These are phyloP conservation scores for Choanephora cucurbitarum DNA, from an alignment of 371 early-diverging fungal genomes.

Conservation along the genomic window DNA sequence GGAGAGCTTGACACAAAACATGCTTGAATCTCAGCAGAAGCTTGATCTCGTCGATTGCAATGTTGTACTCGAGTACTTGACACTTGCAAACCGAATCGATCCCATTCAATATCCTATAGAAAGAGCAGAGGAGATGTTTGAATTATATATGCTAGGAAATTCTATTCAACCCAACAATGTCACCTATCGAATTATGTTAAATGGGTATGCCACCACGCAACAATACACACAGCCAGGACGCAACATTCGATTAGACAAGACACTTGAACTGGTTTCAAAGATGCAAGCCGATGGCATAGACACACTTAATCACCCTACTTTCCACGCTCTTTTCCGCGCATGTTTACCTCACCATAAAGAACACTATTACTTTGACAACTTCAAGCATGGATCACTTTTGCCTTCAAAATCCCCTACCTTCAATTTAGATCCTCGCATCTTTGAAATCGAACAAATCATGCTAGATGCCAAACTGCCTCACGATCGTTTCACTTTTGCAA, in stretches of 20 bases:
- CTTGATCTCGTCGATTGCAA: slow-evolving; percentile 25
- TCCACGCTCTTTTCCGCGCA: slow-evolving; percentile 41
- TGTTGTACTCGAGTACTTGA: slow-evolving; percentile 34
- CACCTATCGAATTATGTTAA: slow-evolving; percentile 31
- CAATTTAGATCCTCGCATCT: slow-evolving; percentile 39
- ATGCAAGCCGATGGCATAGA: slow-evolving; percentile 33
- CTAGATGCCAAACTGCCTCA: slow-evolving; percentile 39
- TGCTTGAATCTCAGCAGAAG: slow-evolving; percentile 4
- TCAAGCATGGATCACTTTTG: slow-evolving; percentile 21
- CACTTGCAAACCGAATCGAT: slow-evolving; percentile 39
- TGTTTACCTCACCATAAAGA: slow-evolving; percentile 40
- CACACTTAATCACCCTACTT: slow-evolving; percentile 25
- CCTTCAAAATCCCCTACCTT: slow-evolving; percentile 5
- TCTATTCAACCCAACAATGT: slow-evolving; percentile 33
- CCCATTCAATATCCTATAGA: slow-evolving; percentile 37
- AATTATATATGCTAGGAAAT: slow-evolving; percentile 33
- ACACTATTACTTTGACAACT: slow-evolving; percentile 40
- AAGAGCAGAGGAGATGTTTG: slow-evolving; percentile 33
- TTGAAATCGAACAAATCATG: slow-evolving; percentile 52
- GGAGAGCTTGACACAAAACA: slow-evolving; percentile 18
- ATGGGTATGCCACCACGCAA: slow-evolving; percentile 36
- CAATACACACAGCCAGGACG: slow-evolving; percentile 19
- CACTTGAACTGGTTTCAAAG: slow-evolving; percentile 29
- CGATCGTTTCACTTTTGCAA: slow-evolving; percentile 36
- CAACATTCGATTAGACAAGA: slow-evolving; percentile 40